Conservation (phyloP, 1,284 basidiomycete genomes). For the Naganishia liquefaciens region DNA sequence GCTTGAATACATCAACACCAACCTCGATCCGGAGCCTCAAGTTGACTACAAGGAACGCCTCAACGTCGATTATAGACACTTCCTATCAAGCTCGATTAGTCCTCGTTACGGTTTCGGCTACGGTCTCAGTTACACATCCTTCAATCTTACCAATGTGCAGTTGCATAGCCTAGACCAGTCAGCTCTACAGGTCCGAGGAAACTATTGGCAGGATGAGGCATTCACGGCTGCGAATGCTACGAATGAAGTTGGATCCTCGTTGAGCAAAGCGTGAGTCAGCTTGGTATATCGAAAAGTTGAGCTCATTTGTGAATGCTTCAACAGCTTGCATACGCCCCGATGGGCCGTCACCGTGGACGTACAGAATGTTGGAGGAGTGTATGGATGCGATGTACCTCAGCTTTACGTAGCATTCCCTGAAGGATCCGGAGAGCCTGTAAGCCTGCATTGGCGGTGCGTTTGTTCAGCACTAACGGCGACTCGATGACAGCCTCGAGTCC, state of each 20-base stretch:
- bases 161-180: slow-evolving; percentile 2
- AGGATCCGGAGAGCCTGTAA: slow-evolving; percentile 47
- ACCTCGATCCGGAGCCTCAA: slow-evolving; percentile 53
- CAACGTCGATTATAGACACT: slow-evolving; percentile 74
- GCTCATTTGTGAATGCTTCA: too few relatives aligned
- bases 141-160: slow-evolving; percentile 64
- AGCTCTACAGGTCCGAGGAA: not conserved
- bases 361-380: slow-evolving; percentile 54
- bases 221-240: slow-evolving; percentile 25
- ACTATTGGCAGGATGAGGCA: slow-evolving; percentile 6
- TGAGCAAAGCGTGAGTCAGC: slow-evolving; percentile 38
- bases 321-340: slow-evolving; percentile 48
- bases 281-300: too few relatives aligned
- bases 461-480: too few relatives aligned
- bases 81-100: slow-evolving; percentile 65
- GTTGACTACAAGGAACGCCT: slow-evolving; percentile 70
- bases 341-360: slow-evolving; percentile 53
- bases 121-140: slow-evolving; percentile 79
- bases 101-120: slow-evolving; percentile 76
- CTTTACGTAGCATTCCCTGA: slow-evolving; percentile 47
- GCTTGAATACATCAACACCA: slow-evolving; percentile 46
- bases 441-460: too few relatives aligned
- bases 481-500: slow-evolving; percentile 30
- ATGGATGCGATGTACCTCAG: slow-evolving; percentile 55
- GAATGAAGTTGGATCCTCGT: slow-evolving; percentile 36